These are phyloP conservation scores for Phytophthora constricta DNA, from an alignment of 352 stramenopile species.

Conservation along the genomic window DNA sequence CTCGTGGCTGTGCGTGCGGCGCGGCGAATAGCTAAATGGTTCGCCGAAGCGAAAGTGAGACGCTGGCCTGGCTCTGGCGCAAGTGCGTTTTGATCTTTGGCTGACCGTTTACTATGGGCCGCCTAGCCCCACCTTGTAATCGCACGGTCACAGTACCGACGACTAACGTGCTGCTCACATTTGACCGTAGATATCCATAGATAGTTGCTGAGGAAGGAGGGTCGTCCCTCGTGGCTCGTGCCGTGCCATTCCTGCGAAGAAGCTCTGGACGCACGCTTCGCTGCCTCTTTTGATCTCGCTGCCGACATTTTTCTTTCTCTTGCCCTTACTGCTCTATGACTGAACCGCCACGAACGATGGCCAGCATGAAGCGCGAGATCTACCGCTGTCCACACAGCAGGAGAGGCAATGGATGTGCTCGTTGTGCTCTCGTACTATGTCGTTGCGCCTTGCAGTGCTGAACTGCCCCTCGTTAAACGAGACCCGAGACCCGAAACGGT, in stretches of 20 bases:
- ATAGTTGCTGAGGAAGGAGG: too few relatives aligned
- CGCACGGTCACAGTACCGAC: not conserved
- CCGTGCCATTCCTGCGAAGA: not conserved
- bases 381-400: not conserved
- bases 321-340: not conserved
- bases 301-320: conserved; percentile 24
- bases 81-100: conserved; percentile 13
- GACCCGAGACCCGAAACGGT: not conserved
- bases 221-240: too few relatives aligned
- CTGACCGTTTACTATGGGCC: not conserved
- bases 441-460: conserved; percentile 5
- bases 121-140: not conserved
- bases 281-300: conserved; percentile 7
- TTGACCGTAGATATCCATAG: not conserved
- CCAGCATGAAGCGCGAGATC: conserved; percentile 1
- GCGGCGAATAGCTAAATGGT: conserved; percentile 23
- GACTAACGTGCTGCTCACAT: not conserved
- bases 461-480: too few relatives aligned
- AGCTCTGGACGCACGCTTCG: not conserved
- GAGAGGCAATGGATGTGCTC: conserved; percentile 1
- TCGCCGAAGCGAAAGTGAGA: conserved; percentile 2
- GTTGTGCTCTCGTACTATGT: conserved; percentile 16
- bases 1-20: conserved; percentile 11
- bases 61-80: not conserved
- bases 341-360: conserved; percentile 27